Evolutionary conservation across 768 basidiomycete species (phyloP), one percentile per base, ranked within the genome.

Genomic region (Termitomyces eurrhizus): DNA sequence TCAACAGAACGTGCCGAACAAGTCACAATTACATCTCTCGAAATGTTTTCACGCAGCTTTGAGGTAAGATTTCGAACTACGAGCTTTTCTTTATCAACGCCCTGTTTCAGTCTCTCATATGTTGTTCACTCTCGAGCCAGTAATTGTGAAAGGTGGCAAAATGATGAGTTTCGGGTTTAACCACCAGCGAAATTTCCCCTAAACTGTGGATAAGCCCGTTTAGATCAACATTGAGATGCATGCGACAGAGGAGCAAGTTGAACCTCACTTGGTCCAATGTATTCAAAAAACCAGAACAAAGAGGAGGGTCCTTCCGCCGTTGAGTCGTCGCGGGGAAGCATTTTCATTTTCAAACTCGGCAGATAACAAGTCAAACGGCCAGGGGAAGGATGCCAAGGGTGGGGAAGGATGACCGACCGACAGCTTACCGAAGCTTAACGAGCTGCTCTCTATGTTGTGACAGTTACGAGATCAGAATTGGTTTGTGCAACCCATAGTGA

Each of bases 191-290:
- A 74, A 29, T 29, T 29, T 50, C 66, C 73, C 33, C 65, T 21
- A 59, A 42, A 73, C 70, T 56, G 33, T 9, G 18, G 74, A 76
- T 54, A 81, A 77, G 74, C 70, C 73, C 21, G 60, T 75, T 16
- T 75, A 72, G 2, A 75, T 85, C 82, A 82, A 85, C 64, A 83
- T 84, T 3, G 82, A 84, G 72, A 85, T 84, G 84, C 79, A 84
- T 63, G 79, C 78, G 62, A 80, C 78, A 74, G 81, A 80, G 75
- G 78, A 75, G 72, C 83, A 82, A 72, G 76, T 81, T 80, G 75
- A 80, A 81, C 54, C 49, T 58, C 33, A 39, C 37, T 16, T 16
- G 52, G 42, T 57, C 41, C 42, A 42, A 62, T 54, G 39, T 33
- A 44, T 54, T 54, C 49, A 62, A 62, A 58, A 55, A 52, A 55